Evolutionary conservation across 768 basidiomycete species (phyloP), one percentile per base, ranked within the genome.

Genomic region (Phaeotremella skinneri): DNA sequence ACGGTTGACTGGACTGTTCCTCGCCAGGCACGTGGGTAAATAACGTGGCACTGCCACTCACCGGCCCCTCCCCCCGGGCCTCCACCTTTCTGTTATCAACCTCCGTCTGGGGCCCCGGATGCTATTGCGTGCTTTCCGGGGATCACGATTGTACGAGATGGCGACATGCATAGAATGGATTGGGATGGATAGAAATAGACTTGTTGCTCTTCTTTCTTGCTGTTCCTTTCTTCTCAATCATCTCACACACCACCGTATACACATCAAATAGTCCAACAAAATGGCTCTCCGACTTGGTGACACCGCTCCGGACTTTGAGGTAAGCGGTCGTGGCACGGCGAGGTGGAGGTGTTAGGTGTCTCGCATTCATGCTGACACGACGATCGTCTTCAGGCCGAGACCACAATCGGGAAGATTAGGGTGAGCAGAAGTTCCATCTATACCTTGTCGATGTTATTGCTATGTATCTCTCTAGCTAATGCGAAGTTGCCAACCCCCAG

Each of bases 331-430:
- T 29, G 11, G 17, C 50, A 3, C 16, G 20, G 2, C n/a, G n/a
- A n/a, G n/a, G n/a, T n/a, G n/a, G n/a, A n/a, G n/a, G n/a, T n/a
- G n/a, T n/a, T n/a, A n/a, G n/a, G n/a, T n/a, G n/a, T n/a, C n/a
- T 37, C 41, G 6, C 11, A 21, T 4, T 23, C 11, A 37, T 13
- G 25, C n/a, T 26, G 2, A 34, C 14, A 17, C 13, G 29, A 57
- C 56, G 42, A 49, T 49, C 7, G 20, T 42, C 21, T 49, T 13
- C 82, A 88, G 68, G 93, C 93, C 45, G 79, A 90, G 64, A 98
- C 93, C 49, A 96, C 93, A 53, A 72, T 82, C 56, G 96, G 94
- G 1, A 79, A 79, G 26, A 92, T 99, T 82, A 87, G 85, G 61
- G 93, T 96, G 61, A 67, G 69, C 64, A 45, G 57, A n/a, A 49